Conservation (phyloP, 2,329 filamentous ascomycete genomes). For the Verticillium tricorpus region DNA sequence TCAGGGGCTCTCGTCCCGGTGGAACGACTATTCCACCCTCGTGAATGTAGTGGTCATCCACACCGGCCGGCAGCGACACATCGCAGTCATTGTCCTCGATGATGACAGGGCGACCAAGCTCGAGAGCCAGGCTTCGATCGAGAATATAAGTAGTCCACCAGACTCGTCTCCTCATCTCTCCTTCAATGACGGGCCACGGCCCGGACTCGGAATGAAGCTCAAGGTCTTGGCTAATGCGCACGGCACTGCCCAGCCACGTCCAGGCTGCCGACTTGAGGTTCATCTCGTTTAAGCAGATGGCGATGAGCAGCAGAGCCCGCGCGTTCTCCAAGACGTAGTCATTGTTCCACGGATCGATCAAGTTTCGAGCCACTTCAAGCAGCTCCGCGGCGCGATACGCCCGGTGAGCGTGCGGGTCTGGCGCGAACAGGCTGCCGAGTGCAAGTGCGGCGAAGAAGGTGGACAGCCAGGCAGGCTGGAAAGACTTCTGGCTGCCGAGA, state of each 20-base stretch:
- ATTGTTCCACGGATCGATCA: conserved; percentile 79
- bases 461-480: conserved; percentile 67
- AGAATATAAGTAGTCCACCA: conserved; percentile 95
- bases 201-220: conserved; percentile 74
- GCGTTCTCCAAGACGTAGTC: conserved; percentile 72
- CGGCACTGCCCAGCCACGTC: conserved; percentile 77
- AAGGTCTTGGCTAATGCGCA: conserved; percentile 78
- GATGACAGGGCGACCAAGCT: conserved; percentile 73
- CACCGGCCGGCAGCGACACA: conserved; percentile 69
- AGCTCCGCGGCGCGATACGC: conserved; percentile 55
- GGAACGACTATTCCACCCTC: conserved; percentile 50
- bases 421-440: conserved; percentile 71
- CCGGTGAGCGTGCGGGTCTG: conserved; percentile 50
- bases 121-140: conserved; percentile 76
- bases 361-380: conserved; percentile 64
- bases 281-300: conserved; percentile 77
- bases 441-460: conserved; percentile 81
- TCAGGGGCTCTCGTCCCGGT: conserved; percentile 49
- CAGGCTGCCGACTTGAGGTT: conserved; percentile 83
- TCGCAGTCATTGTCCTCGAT: conserved; percentile 91
- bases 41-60: conserved; percentile 75
- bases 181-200: conserved; percentile 69
- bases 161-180: conserved; percentile 78
- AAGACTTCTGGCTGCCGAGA: conserved; percentile 52
- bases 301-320: conserved; percentile 65